These are phyloP conservation scores for Boletus subparvulus DNA, from an alignment of 768 basidiomycete genomes.

Conservation along the genomic window DNA sequence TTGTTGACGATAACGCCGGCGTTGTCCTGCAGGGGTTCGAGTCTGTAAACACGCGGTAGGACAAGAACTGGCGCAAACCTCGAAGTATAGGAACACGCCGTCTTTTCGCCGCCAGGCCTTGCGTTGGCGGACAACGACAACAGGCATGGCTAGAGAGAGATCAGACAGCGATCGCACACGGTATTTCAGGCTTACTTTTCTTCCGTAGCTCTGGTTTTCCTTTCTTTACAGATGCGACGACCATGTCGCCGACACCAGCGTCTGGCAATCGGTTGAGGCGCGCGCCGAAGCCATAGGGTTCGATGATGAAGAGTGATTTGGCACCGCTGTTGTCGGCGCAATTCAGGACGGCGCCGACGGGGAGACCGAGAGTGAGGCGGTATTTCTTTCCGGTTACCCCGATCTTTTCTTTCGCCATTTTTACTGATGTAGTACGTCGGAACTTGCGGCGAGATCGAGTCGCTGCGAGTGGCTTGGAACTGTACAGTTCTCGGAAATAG, in stretches of 20 bases:
- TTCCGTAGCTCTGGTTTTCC: conserved; percentile 99
- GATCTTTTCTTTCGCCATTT: conserved; percentile 35
- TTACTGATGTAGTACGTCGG: background rate
- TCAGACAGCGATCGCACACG: background rate
- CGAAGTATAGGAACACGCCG: conserved; percentile 98
- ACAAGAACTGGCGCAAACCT: conserved; percentile 47
- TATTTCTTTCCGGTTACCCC: conserved; percentile 91
- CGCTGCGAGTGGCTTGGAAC: conserved; percentile 1
- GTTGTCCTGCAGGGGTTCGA: conserved; percentile 59
- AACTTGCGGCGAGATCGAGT: no score
- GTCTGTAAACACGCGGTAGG: background rate
- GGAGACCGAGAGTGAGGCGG: conserved; percentile 92
- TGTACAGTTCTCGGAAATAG: conserved; percentile 14
- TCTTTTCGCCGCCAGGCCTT: conserved; percentile 98
- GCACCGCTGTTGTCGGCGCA: conserved; percentile 99
- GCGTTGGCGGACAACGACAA: conserved; percentile 94
- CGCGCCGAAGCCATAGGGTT: conserved; percentile 93
- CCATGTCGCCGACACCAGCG: conserved; percentile 93
- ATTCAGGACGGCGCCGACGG: conserved; percentile 91
- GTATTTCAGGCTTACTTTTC: conserved; percentile 72
- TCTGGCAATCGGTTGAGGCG: conserved; percentile 97
- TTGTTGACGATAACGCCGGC: conserved; percentile 97
- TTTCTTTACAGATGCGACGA: conserved; percentile 98
- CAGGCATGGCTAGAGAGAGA: conserved; percentile 78
- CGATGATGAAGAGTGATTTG: conserved; percentile 92